Evolutionary conservation across 148 eudicot genomes (phyloP).

Genomic region (Cornus florida): DNA sequence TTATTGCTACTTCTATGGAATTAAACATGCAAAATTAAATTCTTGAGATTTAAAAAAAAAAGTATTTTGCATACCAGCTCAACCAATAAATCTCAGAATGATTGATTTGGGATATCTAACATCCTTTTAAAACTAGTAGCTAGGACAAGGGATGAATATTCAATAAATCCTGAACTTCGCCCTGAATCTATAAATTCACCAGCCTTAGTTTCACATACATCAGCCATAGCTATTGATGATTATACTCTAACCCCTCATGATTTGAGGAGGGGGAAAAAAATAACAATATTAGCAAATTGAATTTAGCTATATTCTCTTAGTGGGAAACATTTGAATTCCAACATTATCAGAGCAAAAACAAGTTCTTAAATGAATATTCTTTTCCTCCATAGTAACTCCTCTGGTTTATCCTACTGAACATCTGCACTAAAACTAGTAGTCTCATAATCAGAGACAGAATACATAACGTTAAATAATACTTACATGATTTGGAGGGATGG

Average conservation of each 20-base stretch:
- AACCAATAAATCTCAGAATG: background rate
- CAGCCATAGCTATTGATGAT: background rate
- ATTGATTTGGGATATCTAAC: background rate
- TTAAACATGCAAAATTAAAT: too few species aligned
- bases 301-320: background rate
- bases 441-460: background rate
- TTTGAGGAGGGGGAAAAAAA: too few species aligned
- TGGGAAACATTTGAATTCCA: background rate
- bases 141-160: background rate
- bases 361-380: background rate
- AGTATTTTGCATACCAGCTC: background rate
- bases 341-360: conserved; percentile 5
- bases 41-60: too few species aligned
- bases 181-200: background rate
- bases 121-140: background rate
- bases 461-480: conserved; percentile 19
- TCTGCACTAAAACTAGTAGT: background rate
- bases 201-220: background rate
- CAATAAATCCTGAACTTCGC: background rate
- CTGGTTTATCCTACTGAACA: background rate
- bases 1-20: too few species aligned
- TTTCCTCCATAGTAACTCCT: background rate
- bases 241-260: background rate
- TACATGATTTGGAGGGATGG: conserved; percentile 91
- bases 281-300: background rate